phyloP scores from a whole-genome alignment of 305 asterid species.

The Plantago coronopus region DNA sequence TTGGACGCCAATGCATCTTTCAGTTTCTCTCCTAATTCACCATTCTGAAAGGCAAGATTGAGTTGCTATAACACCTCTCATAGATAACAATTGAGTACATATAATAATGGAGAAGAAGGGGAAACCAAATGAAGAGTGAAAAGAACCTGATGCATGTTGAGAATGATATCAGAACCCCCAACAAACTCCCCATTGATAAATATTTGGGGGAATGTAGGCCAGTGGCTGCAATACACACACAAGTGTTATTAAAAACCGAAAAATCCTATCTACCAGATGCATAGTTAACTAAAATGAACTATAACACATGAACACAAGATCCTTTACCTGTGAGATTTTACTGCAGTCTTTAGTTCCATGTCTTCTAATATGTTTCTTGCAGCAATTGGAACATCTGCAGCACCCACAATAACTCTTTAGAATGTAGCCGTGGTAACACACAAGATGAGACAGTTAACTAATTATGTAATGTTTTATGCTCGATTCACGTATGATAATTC shows the following conservation, averaged over 20 bases:
- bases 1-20: conserved; percentile 21
- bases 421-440: conserved; percentile 12
- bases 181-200: conserved; percentile 88
- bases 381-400: conserved; percentile 66
- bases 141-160: conserved; percentile 90
- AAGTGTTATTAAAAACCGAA: conserved; percentile 9
- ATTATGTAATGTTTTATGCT: too few species aligned
- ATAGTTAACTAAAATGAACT: neutral
- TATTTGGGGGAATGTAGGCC: conserved; percentile 99
- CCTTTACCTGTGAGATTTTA: conserved; percentile 68
- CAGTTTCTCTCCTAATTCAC: conserved; percentile 72
- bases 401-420: conserved; percentile 24
- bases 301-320: neutral
- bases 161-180: conserved; percentile 98
- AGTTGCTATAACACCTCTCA: conserved; percentile 10
- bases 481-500: too few species aligned
- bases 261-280: neutral
- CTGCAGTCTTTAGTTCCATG: conserved; percentile 77
- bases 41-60: conserved; percentile 45
- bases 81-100: neutral
- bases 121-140: conserved; percentile 3
- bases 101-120: neutral
- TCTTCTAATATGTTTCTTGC: conserved; percentile 89
- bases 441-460: neutral
- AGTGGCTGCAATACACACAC: conserved; percentile 55